Percentiles rank a stretch among this genome's conserved stretches.
Evolutionary conservation across 2,329 filamentous ascomycete genomes (phyloP).

Genomic region (Phyllachora maydis): DNA sequence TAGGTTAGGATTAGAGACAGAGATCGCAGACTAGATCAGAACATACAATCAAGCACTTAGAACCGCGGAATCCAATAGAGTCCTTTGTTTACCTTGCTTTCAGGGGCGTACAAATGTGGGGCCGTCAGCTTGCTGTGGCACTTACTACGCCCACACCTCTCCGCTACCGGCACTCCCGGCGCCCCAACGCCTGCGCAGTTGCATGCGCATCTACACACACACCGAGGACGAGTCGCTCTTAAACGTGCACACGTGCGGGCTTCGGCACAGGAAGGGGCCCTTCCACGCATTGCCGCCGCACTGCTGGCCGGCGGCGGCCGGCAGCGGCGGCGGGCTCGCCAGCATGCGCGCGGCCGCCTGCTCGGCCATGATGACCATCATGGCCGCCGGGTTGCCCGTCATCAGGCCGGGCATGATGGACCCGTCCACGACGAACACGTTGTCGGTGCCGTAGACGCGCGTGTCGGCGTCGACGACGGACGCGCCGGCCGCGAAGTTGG

Average conservation of each 20-base stretch:
- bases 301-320: conserved; percentile 1
- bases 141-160: too few relatives aligned
- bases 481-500: conserved; percentile 27
- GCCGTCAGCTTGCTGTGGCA: too few relatives aligned
- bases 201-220: too few relatives aligned
- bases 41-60: too few relatives aligned
- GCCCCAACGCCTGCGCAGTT: too few relatives aligned
- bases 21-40: too few relatives aligned
- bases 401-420: conserved; percentile 50
- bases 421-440: conserved; percentile 47
- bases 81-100: too few relatives aligned
- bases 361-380: conserved; percentile 44
- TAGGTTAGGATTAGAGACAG: too few relatives aligned
- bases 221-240: not conserved
- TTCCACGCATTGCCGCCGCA: conserved; percentile 3
- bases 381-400: conserved; percentile 45
- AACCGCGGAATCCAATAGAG: too few relatives aligned
- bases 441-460: conserved; percentile 46
- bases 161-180: too few relatives aligned
- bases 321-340: conserved; percentile 9
- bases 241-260: conserved; percentile 1
- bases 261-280: conserved; percentile 1
- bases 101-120: too few relatives aligned
- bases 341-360: conserved; percentile 31
- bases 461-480: conserved; percentile 42